Conservation (phyloP, 2,329 filamentous ascomycete genomes). For the Fusarium sp. region DNA sequence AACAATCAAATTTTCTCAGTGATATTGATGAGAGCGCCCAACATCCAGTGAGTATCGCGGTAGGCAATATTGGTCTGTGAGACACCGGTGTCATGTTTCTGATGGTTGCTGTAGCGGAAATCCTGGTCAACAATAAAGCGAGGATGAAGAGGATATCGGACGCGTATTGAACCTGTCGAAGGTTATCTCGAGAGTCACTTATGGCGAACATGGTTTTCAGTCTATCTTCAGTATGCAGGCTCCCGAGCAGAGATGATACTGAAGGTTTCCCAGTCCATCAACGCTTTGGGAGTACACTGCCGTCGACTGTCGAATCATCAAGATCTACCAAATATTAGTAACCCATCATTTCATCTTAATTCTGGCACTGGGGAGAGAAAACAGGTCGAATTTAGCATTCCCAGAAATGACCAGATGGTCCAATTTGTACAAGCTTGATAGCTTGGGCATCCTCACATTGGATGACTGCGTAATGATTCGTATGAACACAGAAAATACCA, state of each 20-base stretch:
- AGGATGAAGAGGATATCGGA: slow-evolving; percentile 17
- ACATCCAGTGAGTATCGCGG: slow-evolving; percentile 2
- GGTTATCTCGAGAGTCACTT: fast-evolving
- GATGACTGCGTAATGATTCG: slow-evolving; percentile 11
- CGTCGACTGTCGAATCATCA: slow-evolving; percentile 9
- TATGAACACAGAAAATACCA: slow-evolving; percentile 11
- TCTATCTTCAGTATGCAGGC: slow-evolving; percentile 7
- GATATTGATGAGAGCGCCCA: slow-evolving; percentile 10
- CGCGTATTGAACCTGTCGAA: slow-evolving; percentile 1
- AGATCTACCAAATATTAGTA: not conserved
- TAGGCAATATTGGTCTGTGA: not conserved
- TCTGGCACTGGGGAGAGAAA: too few species aligned
- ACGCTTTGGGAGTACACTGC: slow-evolving; percentile 2
- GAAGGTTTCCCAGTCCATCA: slow-evolving; percentile 10
- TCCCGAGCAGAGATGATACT: not conserved
- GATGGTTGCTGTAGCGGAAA: slow-evolving; percentile 17
- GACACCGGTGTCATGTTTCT: slow-evolving; percentile 16
- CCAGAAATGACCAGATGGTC: slow-evolving; percentile 16
- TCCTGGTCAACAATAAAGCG: not conserved
- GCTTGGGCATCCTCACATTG: not conserved
- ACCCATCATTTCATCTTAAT: too few species aligned
- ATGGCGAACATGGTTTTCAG: fast-evolving
- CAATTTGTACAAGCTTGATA: slow-evolving; percentile 2
- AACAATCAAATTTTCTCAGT: slow-evolving; percentile 7
- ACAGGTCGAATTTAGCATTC: not conserved